phyloP scores from a whole-genome alignment of 306 rosid genomes.

The Quercus cerris region DNA sequence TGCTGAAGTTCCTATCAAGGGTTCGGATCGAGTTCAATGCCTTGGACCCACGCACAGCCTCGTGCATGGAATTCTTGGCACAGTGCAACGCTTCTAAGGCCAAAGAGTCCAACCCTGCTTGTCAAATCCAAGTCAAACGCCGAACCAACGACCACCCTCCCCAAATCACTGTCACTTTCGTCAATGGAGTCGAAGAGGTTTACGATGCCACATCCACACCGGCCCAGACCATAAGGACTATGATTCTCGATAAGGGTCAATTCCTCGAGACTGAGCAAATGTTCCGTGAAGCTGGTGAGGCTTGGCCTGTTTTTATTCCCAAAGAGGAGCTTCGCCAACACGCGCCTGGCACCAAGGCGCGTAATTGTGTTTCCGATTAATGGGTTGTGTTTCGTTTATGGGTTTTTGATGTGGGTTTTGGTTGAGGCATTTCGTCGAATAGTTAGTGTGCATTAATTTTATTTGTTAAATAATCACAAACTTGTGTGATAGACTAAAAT shows the following conservation, averaged over 20 bases:
- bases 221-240: conserved; percentile 62
- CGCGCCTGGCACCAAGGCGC: conserved; percentile 60
- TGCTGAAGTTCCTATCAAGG: conserved; percentile 79
- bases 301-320: conserved; percentile 79
- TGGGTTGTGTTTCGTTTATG: neutral
- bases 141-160: conserved; percentile 72
- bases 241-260: conserved; percentile 83
- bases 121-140: conserved; percentile 81
- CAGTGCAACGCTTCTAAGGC: conserved; percentile 93
- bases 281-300: conserved; percentile 81
- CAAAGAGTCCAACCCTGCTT: conserved; percentile 78
- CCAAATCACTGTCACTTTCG: conserved; percentile 79
- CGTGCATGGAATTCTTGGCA: conserved; percentile 89
- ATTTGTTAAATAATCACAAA: neutral
- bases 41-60: conserved; percentile 84
- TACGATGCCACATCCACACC: conserved; percentile 77
- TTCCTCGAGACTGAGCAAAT: conserved; percentile 70
- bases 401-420: no score
- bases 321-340: conserved; percentile 53
- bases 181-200: conserved; percentile 67
- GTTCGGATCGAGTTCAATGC: conserved; percentile 91
- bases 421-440: conserved; percentile 15
- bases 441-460: neutral
- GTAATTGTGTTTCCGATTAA: neutral
- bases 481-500: no score